phyloP scores from a whole-genome alignment of 306 rosid species.

The Ceratonia siliqua region DNA sequence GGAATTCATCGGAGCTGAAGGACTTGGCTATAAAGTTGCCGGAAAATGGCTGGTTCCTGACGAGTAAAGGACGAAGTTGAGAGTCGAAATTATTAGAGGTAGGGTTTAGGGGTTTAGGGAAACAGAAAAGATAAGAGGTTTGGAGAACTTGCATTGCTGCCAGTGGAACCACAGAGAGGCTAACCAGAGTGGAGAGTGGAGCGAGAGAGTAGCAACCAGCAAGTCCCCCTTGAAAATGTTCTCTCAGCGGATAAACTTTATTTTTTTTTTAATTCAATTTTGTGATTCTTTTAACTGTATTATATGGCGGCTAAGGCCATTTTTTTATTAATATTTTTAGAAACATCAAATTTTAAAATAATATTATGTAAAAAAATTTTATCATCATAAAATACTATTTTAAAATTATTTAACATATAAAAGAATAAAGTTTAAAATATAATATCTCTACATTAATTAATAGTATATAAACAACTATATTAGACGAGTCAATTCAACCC shows the following conservation, averaged over 20 bases:
- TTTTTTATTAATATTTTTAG: no score
- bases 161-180: not conserved
- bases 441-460: no score
- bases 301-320: no score
- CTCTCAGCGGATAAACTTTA: not conserved
- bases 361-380: no score
- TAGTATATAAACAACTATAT: no score
- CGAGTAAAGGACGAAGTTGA: not conserved
- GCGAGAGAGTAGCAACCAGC: not conserved
- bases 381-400: no score
- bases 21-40: constrained; percentile 32
- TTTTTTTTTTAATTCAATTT: not conserved
- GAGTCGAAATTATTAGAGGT: constrained; percentile 13
- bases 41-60: constrained; percentile 18
- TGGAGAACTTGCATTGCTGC: constrained; percentile 68
- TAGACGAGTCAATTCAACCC: no score
- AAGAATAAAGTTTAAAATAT: no score
- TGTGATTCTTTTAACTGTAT: no score
- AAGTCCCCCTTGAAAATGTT: not conserved
- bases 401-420: no score
- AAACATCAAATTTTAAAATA: no score
- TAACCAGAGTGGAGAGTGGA: no score
- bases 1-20: constrained; percentile 90
- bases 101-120: constrained; percentile 72
- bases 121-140: constrained; percentile 59